Percentiles rank a stretch among this genome's conserved stretches.
Conservation (phyloP, 225 moss, liverwort and hornwort species). For the Sphagnum tenellum region DNA sequence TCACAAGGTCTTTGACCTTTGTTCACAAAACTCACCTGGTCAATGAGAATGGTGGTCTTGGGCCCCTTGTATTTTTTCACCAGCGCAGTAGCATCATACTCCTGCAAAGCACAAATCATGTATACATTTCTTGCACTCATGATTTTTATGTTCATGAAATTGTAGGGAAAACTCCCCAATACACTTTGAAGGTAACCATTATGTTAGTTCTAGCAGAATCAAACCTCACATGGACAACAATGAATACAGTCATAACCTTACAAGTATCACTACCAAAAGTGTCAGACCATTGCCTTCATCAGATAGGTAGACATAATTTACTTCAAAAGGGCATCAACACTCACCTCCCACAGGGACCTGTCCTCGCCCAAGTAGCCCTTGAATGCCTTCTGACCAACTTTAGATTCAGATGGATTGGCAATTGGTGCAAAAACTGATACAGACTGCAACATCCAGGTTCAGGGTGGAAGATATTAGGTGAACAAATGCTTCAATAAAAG, state of each 20-base stretch:
- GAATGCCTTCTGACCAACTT: slow-evolving; percentile 80
- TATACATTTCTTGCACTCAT: too few relatives aligned
- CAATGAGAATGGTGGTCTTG: slow-evolving; percentile 59
- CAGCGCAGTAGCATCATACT: slow-evolving; percentile 68
- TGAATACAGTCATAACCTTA: neutral
- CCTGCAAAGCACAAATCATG: slow-evolving; percentile 12
- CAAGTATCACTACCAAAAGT: neutral
- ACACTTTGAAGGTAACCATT: too few relatives aligned
- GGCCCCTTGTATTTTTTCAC: slow-evolving; percentile 56
- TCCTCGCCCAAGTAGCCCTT: slow-evolving; percentile 72
- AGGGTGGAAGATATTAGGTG: too few relatives aligned
- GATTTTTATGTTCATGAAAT: too few relatives aligned
- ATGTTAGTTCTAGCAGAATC: neutral
- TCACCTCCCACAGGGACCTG: slow-evolving; percentile 59
- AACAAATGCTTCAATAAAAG: too few relatives aligned
- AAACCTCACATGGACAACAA: neutral
- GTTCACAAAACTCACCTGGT: slow-evolving; percentile 46
- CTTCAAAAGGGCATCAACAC: neutral
- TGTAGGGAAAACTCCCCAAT: too few relatives aligned
- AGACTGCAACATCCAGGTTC: slow-evolving; percentile 33
- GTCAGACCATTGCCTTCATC: neutral
- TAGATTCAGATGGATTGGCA: slow-evolving; percentile 54
- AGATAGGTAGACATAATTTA: neutral
- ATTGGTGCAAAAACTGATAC: slow-evolving; percentile 93
- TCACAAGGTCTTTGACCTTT: neutral